A percentile compares a stretch with the other conserved stretches of the same genome.
These are phyloP conservation scores for Xylaria sp. DNA, from an alignment of 2,329 filamentous ascomycete species.

Conservation along the genomic window DNA sequence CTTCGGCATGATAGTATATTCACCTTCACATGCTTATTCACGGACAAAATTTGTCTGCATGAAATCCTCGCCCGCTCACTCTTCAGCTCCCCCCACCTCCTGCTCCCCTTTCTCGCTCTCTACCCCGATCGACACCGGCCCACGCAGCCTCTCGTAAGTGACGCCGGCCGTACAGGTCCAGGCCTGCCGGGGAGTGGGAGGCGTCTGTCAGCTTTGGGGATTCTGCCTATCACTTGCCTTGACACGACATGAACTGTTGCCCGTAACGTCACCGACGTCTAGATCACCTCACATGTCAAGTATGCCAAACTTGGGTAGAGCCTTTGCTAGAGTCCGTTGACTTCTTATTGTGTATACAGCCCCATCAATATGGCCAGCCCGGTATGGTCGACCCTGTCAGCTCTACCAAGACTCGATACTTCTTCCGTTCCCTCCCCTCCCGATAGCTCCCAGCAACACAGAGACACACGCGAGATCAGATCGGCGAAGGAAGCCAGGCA, in stretches of 20 bases:
- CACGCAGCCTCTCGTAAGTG: constrained; percentile 23
- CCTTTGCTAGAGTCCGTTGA: constrained; percentile 23
- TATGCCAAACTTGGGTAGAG: constrained; percentile 14
- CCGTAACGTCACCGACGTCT: constrained; percentile 6
- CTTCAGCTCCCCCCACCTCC: neutral
- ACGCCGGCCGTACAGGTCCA: constrained; percentile 6
- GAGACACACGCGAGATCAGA: constrained; percentile 8
- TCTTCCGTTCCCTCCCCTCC: constrained; percentile 13
- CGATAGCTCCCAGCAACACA: constrained; percentile 2
- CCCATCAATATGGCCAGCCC: constrained; percentile 26
- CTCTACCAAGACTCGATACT: constrained; percentile 28
- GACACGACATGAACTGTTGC: constrained; percentile 15
- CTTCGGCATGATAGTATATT: neutral
- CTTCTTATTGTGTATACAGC: constrained; percentile 2
- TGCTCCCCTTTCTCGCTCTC: neutral
- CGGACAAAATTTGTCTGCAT: too few relatives aligned
- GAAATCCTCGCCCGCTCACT: neutral
- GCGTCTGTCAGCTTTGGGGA: constrained; percentile 14
- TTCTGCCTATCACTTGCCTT: neutral
- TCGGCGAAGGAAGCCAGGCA: constrained; percentile 13
- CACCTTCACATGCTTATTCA: neutral
- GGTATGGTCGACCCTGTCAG: constrained; percentile 23
- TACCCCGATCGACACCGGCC: constrained; percentile 8
- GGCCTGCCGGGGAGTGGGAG: constrained; percentile 10
- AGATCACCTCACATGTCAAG: constrained; percentile 16